Evolutionary conservation across 148 eudicot genomes (phyloP).

Genomic region (Hydrangea macrophylla): DNA sequence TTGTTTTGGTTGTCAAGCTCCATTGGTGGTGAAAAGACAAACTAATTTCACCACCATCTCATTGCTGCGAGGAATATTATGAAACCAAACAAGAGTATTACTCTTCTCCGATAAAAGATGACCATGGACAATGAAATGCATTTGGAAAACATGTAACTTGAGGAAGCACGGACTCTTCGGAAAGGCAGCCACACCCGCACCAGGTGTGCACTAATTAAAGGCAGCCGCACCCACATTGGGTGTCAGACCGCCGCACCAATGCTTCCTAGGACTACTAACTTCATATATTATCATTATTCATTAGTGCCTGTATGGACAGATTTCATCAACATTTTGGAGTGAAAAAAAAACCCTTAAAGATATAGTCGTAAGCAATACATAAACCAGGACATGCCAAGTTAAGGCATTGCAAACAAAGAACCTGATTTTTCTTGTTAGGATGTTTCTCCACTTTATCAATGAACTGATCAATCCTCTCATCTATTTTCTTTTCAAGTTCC

Average conservation of each 20-base stretch:
- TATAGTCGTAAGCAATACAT: neutral
- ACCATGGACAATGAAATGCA: neutral
- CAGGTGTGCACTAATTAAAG: too few species aligned
- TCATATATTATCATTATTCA: too few species aligned
- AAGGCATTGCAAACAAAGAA: conserved; percentile 13
- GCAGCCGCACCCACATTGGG: too few species aligned
- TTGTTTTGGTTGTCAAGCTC: neutral
- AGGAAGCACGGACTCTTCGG: too few species aligned
- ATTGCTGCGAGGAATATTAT: neutral
- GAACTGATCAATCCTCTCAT: conserved; percentile 93
- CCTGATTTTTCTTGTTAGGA: conserved; percentile 98
- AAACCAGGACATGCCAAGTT: neutral
- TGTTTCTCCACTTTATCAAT: conserved; percentile 87
- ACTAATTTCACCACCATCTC: conserved; percentile 5
- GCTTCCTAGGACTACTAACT: neutral
- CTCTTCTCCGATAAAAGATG: neutral
- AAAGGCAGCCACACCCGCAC: too few species aligned
- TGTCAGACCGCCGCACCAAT: too few species aligned
- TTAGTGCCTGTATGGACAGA: too few species aligned
- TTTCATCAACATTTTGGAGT: too few species aligned
- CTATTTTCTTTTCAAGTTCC: conserved; percentile 88
- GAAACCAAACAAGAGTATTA: neutral
- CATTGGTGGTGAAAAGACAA: neutral
- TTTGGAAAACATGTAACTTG: neutral
- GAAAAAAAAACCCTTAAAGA: too few species aligned